Conservation (phyloP, 768 basidiomycete genomes). For the Pleurotus tuber-regium region DNA sequence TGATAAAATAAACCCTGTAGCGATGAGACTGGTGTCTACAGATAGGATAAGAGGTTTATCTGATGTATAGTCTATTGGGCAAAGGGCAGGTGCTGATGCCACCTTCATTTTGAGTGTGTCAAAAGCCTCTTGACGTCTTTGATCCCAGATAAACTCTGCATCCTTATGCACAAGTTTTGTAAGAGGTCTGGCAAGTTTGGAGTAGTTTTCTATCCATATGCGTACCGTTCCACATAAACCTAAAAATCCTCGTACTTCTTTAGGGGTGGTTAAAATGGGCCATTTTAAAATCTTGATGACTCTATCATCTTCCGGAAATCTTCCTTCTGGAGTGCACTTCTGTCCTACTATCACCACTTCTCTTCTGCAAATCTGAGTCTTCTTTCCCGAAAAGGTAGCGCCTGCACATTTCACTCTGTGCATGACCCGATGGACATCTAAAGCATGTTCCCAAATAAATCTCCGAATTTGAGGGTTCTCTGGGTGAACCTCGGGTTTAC, state of each 20-base stretch:
- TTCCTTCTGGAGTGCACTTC: slow-evolving; percentile 27
- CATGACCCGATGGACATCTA: slow-evolving; percentile 25
- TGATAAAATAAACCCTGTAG: slow-evolving; percentile 26
- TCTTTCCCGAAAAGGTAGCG: slow-evolving; percentile 27
- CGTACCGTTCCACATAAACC: slow-evolving; percentile 22
- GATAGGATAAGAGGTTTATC: slow-evolving; percentile 22
- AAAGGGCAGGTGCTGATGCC: slow-evolving; percentile 17
- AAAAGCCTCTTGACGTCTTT: slow-evolving; percentile 21
- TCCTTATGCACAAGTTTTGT: slow-evolving; percentile 15
- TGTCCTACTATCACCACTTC: slow-evolving; percentile 29
- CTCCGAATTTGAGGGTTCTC: slow-evolving; percentile 21
- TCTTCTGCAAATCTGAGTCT: slow-evolving; percentile 23
- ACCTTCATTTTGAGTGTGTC: slow-evolving; percentile 13
- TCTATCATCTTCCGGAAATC: slow-evolving; percentile 22
- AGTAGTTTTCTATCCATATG: slow-evolving; percentile 21
- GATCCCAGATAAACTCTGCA: slow-evolving; percentile 23
- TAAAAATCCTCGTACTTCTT: slow-evolving; percentile 21
- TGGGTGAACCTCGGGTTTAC: slow-evolving; percentile 13
- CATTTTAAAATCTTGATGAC: slow-evolving; percentile 26
- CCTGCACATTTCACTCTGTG: slow-evolving; percentile 25
- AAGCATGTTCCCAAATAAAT: slow-evolving; percentile 36
- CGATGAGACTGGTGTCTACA: slow-evolving; percentile 27
- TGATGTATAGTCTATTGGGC: slow-evolving; percentile 28
- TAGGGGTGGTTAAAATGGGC: slow-evolving; percentile 13
- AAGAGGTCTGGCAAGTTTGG: slow-evolving; percentile 14